Evolutionary conservation across 768 basidiomycete species (phyloP).

Genomic region (Kwoniella europaea): DNA sequence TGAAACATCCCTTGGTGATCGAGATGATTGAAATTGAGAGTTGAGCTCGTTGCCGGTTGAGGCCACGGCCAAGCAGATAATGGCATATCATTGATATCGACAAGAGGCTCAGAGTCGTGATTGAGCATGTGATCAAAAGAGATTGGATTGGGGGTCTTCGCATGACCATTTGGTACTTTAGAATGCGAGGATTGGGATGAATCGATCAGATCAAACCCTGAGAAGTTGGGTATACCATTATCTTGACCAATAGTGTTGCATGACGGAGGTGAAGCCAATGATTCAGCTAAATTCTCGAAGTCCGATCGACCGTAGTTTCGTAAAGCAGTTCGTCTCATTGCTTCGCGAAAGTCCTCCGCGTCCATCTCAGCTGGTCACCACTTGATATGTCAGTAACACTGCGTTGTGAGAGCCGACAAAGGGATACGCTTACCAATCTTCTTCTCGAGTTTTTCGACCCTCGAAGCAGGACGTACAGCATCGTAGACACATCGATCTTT

Average conservation of each 20-base stretch:
- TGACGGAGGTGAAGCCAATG: not conserved
- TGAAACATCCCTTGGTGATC: not conserved
- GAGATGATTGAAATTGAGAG: not conserved
- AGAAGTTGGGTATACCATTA: constrained; percentile 12
- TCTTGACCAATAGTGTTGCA: constrained; percentile 6
- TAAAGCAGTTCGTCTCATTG: constrained; percentile 5
- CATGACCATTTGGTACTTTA: not conserved
- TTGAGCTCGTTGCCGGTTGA: not conserved
- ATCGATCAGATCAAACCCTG: not conserved
- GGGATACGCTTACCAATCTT: constrained; percentile 41
- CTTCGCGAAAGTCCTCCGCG: constrained; percentile 25
- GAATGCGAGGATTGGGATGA: not conserved
- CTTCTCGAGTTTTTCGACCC: constrained; percentile 44
- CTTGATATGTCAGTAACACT: too few species aligned
- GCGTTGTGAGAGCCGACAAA: too few species aligned
- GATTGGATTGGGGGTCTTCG: not conserved
- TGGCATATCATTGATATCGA: not conserved
- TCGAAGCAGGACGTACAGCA: constrained; percentile 43
- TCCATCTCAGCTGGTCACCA: constrained; percentile 51
- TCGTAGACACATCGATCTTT: constrained; percentile 48
- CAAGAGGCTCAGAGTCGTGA: not conserved
- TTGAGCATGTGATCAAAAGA: not conserved
- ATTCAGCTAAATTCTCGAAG: not conserved
- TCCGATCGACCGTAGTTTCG: constrained; percentile 16
- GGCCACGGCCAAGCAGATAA: constrained; percentile 19